phyloP scores from a whole-genome alignment of 176 grass and related monocot genomes.

The Metroxylon sagu region DNA sequence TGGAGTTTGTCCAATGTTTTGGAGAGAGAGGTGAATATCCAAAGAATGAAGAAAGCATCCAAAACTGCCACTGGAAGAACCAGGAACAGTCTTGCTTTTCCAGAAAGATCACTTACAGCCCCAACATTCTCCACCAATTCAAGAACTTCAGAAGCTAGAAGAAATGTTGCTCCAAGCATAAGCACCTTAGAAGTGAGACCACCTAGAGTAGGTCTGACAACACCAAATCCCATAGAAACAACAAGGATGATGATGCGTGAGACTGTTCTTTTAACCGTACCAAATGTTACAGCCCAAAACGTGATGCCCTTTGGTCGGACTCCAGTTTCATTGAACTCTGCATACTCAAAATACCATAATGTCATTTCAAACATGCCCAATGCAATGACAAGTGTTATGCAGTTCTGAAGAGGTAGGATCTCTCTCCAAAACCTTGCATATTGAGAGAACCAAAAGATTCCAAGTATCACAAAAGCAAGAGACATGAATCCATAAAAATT shows the following conservation, averaged over 20 bases:
- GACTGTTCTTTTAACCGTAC: conserved; percentile 81
- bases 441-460: conserved; percentile 93
- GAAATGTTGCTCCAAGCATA: conserved; percentile 93
- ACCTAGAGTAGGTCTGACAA: conserved; percentile 87
- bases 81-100: conserved; percentile 94
- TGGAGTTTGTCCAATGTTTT: conserved; percentile 89
- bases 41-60: conserved; percentile 92
- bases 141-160: conserved; percentile 94
- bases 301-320: conserved; percentile 76
- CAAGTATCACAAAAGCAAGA: conserved; percentile 73
- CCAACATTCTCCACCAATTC: conserved; percentile 96
- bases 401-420: conserved; percentile 97
- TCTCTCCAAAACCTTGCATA: conserved; percentile 95
- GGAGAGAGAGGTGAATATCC: conserved; percentile 92
- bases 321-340: conserved; percentile 86
- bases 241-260: conserved; percentile 78
- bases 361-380: conserved; percentile 98
- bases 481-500: conserved; percentile 96
- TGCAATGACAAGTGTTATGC: conserved; percentile 94
- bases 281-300: conserved; percentile 97
- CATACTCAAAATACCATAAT: conserved; percentile 98
- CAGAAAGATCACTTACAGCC: conserved; percentile 87
- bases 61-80: conserved; percentile 89
- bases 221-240: conserved; percentile 93
- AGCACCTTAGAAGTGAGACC: conserved; percentile 94